phyloP scores from a whole-genome alignment of 768 basidiomycete species.

The Kwoniella sp. region DNA sequence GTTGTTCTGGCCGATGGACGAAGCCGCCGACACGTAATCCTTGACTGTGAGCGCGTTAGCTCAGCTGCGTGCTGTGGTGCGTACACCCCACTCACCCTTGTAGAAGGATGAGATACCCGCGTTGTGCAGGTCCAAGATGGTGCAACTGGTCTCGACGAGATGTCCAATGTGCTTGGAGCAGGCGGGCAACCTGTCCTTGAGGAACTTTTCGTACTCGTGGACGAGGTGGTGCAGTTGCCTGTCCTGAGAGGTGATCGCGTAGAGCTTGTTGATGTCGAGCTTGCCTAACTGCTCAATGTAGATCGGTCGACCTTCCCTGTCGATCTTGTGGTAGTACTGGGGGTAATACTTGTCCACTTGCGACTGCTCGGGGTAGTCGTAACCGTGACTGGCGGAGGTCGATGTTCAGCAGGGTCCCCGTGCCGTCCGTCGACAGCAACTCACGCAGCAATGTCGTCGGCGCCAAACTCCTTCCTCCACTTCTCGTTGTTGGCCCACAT shows the following conservation, averaged over 20 bases:
- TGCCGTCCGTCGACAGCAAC: conserved; percentile 41
- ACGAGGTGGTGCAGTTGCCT: conserved; percentile 85
- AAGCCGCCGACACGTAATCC: conserved; percentile 75
- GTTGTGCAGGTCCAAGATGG: conserved; percentile 81
- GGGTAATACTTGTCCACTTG: conserved; percentile 90
- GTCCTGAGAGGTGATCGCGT: conserved; percentile 74
- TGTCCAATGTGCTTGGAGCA: conserved; percentile 64
- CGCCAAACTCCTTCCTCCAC: conserved; percentile 76
- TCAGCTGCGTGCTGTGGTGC: not conserved
- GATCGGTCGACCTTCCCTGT: conserved; percentile 91
- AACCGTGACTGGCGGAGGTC: conserved; percentile 50
- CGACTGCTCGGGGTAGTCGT: conserved; percentile 76
- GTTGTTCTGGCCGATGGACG: conserved; percentile 77
- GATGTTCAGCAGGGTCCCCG: not conserved
- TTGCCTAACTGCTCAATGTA: conserved; percentile 91
- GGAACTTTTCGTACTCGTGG: conserved; percentile 85
- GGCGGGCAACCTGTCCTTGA: conserved; percentile 73
- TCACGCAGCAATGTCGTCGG: conserved; percentile 53
- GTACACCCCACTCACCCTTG: conserved; percentile 53
- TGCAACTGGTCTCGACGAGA: conserved; percentile 94
- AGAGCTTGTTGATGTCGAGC: conserved; percentile 79
- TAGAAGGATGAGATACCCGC: conserved; percentile 71
- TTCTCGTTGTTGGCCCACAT: conserved; percentile 80
- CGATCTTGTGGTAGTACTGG: conserved; percentile 91
- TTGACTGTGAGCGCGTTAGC: conserved; percentile 55